Evolutionary conservation across 2,329 filamentous ascomycete genomes (phyloP).

Genomic region (Leptoxyphium fumago): DNA sequence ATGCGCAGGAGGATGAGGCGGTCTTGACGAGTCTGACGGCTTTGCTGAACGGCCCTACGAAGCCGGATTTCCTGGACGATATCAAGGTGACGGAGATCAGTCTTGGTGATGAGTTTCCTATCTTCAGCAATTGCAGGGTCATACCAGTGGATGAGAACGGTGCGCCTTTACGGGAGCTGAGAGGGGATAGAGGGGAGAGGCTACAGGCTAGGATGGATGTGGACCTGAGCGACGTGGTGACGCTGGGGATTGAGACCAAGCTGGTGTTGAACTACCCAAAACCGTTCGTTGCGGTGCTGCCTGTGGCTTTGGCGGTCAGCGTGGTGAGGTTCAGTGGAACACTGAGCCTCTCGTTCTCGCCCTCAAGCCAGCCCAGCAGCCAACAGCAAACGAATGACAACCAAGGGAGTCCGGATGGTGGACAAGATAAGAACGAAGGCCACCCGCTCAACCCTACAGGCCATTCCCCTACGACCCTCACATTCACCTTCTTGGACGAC

Average conservation of each 20-base stretch:
- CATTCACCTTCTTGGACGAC: slow-evolving; percentile 85
- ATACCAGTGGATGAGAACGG: slow-evolving; percentile 81
- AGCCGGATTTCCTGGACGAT: slow-evolving; percentile 84
- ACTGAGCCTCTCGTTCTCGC: slow-evolving; percentile 82
- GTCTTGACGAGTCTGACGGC: slow-evolving; percentile 76
- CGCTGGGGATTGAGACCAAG: slow-evolving; percentile 85
- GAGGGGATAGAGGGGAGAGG: slow-evolving; percentile 44
- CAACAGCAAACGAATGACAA: slow-evolving; percentile 10
- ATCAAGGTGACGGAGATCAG: slow-evolving; percentile 90
- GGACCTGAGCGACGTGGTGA: slow-evolving; percentile 90
- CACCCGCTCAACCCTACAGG: slow-evolving; percentile 28
- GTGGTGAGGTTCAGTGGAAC: slow-evolving; percentile 93
- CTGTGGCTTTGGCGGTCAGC: slow-evolving; percentile 80
- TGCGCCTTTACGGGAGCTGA: slow-evolving; percentile 31
- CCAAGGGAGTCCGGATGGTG: slow-evolving; percentile 16
- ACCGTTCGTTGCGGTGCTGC: slow-evolving; percentile 72
- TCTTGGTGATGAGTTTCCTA: slow-evolving; percentile 91
- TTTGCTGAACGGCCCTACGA: slow-evolving; percentile 66
- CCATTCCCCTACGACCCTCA: slow-evolving; percentile 55
- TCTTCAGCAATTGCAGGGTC: slow-evolving; percentile 94
- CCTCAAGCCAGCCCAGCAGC: slow-evolving; percentile 31
- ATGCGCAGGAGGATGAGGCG: slow-evolving; percentile 81
- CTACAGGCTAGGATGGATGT: slow-evolving; percentile 95
- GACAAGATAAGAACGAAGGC: slow-evolving; percentile 15
- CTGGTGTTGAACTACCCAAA: slow-evolving; percentile 90